Evolutionary conservation across 345 rosid species (phyloP), one percentile per base, ranked within the genome.

Genomic region (Arabis hirsuta): DNA sequence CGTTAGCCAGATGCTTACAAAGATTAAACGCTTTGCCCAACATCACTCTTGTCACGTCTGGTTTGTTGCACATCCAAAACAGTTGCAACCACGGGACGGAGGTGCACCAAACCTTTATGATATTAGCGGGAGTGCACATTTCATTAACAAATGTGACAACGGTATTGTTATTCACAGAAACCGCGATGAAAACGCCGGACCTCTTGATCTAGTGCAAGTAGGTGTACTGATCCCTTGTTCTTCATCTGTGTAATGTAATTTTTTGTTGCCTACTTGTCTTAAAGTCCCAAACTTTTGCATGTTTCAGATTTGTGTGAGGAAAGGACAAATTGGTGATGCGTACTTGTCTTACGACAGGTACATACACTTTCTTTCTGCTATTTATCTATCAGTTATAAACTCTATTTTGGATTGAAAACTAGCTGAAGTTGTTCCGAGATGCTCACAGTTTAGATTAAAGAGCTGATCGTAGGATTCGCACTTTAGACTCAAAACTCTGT

Each of bases 31-130:
- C 19, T 95, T 95, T 81, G 97, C 97, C 55, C 97, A 88, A 71
- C 96, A 89, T 78, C 89, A 91, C 45, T 72, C 89, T 3, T 91
- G 97, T 67, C 99, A 95, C 81, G 96, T 95, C 45, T 95, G 99
- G 99, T 91, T 95, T 45, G 99, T 95, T n/a, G 97, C 99, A 12
- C 99, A 95, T 85, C 99, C 99, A 12, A 87, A 86, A 78, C 86
- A 95, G 99, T 73, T 95, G 85, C 96, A 91, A 44, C 77, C 84
- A 10, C 91, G 99, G 99, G 27, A 55, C 26, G 99, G 99, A 3
- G 73, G 67, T 56, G 85, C 99, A 58, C 99, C 99, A 45, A 95
- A 87, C 79, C 83, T 95, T 29, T 95, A 91, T 38, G 99, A 95
- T 73, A 95, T 91, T 41, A 95, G 97, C 65, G 99, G 99, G 70